Percentiles rank a stretch among this genome's conserved stretches.
These are phyloP conservation scores for Boletellus ananas DNA, from an alignment of 768 basidiomycete genomes.

Conservation along the genomic window DNA sequence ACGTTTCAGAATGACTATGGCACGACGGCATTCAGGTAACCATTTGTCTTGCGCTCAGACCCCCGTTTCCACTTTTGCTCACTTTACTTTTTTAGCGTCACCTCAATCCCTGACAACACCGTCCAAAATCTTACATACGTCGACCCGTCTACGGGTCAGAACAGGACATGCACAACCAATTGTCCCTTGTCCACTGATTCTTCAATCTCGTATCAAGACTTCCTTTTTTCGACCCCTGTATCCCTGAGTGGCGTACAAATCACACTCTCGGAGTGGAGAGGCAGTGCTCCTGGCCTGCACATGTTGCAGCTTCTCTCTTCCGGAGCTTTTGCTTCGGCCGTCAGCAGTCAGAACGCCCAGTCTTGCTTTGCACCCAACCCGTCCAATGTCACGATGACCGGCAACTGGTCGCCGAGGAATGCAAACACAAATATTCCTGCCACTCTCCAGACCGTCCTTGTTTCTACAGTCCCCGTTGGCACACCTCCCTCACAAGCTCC, in stretches of 20 bases:
- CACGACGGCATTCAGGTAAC: slow-evolving; percentile 83
- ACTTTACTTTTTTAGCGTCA: slow-evolving; percentile 50
- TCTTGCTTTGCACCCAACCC: slow-evolving; percentile 78
- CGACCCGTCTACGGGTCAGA: slow-evolving; percentile 72
- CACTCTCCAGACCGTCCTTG: slow-evolving; percentile 72
- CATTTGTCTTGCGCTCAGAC: neutral
- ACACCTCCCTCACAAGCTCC: slow-evolving; percentile 62
- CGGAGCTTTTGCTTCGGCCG: slow-evolving; percentile 83
- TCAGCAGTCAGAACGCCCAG: slow-evolving; percentile 51
- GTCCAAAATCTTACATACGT: slow-evolving; percentile 73
- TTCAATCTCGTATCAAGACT: slow-evolving; percentile 86
- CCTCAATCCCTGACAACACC: slow-evolving; percentile 85
- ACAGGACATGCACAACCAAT: slow-evolving; percentile 66
- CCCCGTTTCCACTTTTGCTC: slow-evolving; percentile 2
- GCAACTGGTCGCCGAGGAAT: slow-evolving; percentile 62
- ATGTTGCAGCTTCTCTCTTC: slow-evolving; percentile 89
- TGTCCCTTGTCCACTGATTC: slow-evolving; percentile 83
- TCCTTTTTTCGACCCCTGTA: slow-evolving; percentile 64
- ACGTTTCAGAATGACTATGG: slow-evolving; percentile 78
- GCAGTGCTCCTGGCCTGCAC: slow-evolving; percentile 77
- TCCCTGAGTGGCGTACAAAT: slow-evolving; percentile 89
- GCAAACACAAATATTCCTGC: slow-evolving; percentile 74
- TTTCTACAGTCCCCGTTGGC: slow-evolving; percentile 62
- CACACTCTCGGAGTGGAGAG: slow-evolving; percentile 71
- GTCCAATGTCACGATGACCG: slow-evolving; percentile 65